These are phyloP conservation scores for Salvia rosmarinus DNA, from an alignment of 257 asterid genomes.

Conservation along the genomic window DNA sequence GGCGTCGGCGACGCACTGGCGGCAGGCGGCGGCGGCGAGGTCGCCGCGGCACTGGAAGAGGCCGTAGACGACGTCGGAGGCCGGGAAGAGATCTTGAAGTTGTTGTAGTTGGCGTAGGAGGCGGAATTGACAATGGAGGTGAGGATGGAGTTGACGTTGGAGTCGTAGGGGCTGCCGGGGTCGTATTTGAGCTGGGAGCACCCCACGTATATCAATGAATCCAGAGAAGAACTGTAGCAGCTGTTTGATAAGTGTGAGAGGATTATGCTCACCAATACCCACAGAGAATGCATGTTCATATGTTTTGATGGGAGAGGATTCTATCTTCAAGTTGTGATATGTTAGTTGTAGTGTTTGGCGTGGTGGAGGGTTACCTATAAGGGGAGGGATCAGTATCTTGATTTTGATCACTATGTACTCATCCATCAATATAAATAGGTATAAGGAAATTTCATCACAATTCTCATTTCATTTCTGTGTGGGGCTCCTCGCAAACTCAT, in stretches of 20 bases:
- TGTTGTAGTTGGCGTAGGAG: conserved; percentile 56
- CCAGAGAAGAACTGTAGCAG: conserved; percentile 35
- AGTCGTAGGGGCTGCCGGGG: conserved; percentile 58
- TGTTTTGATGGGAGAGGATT: too few relatives aligned
- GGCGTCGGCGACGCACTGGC: conserved; percentile 52
- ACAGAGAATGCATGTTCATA: conserved; percentile 33
- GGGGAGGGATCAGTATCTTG: too few relatives aligned
- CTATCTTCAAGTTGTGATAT: too few relatives aligned
- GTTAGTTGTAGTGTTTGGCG: too few relatives aligned
- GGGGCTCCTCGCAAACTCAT: too few relatives aligned
- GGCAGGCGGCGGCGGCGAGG: conserved; percentile 58
- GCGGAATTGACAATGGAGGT: conserved; percentile 74
- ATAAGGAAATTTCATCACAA: too few relatives aligned
- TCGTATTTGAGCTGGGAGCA: conserved; percentile 67
- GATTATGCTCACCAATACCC: not conserved
- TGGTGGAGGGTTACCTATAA: too few relatives aligned
- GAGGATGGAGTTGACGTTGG: conserved; percentile 71
- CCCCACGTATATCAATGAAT: conserved; percentile 62
- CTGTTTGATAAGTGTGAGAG: conserved; percentile 8
- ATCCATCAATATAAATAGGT: too few relatives aligned
- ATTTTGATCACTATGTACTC: too few relatives aligned
- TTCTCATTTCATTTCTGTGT: too few relatives aligned
- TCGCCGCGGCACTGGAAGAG: conserved; percentile 89
- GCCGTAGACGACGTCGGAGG: conserved; percentile 68
- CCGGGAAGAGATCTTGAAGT: conserved; percentile 74